A percentile compares a stretch with the other conserved stretches of the same genome.
phyloP scores from a whole-genome alignment of 2,329 filamentous ascomycete species.

The Eutypa lata region DNA sequence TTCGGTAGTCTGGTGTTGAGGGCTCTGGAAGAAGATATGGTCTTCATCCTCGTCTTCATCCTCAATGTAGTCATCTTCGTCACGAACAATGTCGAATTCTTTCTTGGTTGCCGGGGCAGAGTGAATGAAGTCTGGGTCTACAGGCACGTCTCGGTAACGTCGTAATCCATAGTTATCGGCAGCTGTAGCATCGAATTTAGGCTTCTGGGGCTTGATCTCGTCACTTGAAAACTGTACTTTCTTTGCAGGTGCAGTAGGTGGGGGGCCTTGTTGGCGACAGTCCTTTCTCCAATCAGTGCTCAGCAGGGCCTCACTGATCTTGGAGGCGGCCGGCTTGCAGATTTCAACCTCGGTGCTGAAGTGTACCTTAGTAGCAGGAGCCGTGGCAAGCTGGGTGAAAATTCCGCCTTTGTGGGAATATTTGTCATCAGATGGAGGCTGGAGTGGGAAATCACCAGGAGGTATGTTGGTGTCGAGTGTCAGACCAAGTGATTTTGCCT shows the following conservation, averaged over 20 bases:
- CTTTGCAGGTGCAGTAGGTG: constrained; percentile 15
- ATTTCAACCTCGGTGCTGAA: background rate
- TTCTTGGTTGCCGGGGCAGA: constrained; percentile 26
- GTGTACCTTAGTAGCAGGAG: background rate
- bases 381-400: constrained; percentile 1
- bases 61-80: background rate
- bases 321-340: background rate
- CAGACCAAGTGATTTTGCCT: constrained; percentile 6
- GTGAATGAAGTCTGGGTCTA: constrained; percentile 23
- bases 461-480: constrained; percentile 1
- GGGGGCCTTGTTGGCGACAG: constrained; percentile 8
- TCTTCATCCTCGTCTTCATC: background rate
- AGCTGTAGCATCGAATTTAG: constrained; percentile 10
- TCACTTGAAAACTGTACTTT: constrained; percentile 11
- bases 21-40: background rate
- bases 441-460: background rate
- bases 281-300: constrained; percentile 14
- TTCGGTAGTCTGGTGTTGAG: background rate
- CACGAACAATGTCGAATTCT: constrained; percentile 12
- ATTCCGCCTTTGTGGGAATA: background rate
- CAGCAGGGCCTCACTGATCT: constrained; percentile 8
- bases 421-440: background rate
- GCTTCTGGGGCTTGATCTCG: constrained; percentile 8
- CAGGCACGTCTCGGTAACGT: constrained; percentile 15
- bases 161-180: constrained; percentile 11